A percentile compares a stretch with the other conserved stretches of the same genome.
Evolutionary conservation across 2,329 filamentous ascomycete genomes (phyloP).

Genomic region (Aspergillus luchuensis): DNA sequence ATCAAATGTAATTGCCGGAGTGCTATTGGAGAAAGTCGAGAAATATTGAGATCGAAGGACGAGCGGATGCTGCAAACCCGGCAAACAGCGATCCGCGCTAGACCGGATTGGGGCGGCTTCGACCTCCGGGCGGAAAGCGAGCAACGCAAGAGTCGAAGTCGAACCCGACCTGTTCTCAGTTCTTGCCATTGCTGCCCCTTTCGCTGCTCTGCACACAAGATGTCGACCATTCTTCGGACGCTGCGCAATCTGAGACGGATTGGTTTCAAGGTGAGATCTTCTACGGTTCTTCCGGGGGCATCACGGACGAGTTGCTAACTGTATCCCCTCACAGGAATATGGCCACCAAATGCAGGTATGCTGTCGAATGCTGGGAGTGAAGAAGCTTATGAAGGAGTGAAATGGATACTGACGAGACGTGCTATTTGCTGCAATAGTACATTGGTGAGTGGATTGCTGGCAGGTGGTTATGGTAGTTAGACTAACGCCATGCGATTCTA

Average conservation of each 20-base stretch:
- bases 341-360: slow-evolving; percentile 86
- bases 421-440: slow-evolving; percentile 34
- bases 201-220: slow-evolving; percentile 51
- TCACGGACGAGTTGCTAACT: slow-evolving; percentile 39
- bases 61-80: slow-evolving; percentile 34
- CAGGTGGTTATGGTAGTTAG: slow-evolving; percentile 3
- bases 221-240: slow-evolving; percentile 91
- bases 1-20: too few relatives aligned
- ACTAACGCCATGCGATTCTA: slow-evolving; percentile 45
- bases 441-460: slow-evolving; percentile 39
- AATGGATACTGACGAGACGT: slow-evolving; percentile 26
- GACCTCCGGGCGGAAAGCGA: slow-evolving; percentile 25
- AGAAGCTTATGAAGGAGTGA: background rate
- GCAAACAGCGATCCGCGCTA: slow-evolving; percentile 35
- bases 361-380: slow-evolving; percentile 14
- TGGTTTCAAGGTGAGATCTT: slow-evolving; percentile 72
- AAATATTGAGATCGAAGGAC: background rate
- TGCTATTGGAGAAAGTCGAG: background rate
- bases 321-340: slow-evolving; percentile 66
- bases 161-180: slow-evolving; percentile 16
- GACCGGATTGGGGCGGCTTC: slow-evolving; percentile 24
- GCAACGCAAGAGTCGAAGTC: slow-evolving; percentile 3
- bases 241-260: slow-evolving; percentile 83
- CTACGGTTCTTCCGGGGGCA: slow-evolving; percentile 15
- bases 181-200: slow-evolving; percentile 6